These are phyloP conservation scores for Malus domestica DNA, from an alignment of 306 rosid species.

Conservation along the genomic window DNA sequence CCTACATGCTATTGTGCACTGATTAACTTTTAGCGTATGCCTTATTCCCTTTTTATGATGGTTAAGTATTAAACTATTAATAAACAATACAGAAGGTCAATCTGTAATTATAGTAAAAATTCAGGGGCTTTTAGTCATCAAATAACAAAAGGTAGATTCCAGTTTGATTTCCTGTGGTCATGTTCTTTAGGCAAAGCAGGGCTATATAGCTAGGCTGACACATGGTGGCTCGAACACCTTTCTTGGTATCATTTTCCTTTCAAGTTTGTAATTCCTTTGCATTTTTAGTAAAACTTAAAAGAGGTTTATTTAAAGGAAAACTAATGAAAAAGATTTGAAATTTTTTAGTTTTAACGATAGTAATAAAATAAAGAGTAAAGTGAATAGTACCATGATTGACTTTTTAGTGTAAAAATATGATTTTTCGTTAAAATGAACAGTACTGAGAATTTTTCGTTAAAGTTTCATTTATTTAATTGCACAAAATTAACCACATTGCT, in stretches of 20 bases:
- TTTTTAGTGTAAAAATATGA: no score
- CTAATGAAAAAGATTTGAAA: no score
- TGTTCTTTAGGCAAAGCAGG: slow-evolving; percentile 42
- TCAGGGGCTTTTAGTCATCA: slow-evolving; percentile 51
- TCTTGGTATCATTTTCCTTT: slow-evolving; percentile 1
- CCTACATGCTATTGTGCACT: slow-evolving; percentile 13
- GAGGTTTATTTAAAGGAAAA: no score
- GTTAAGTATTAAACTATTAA: slow-evolving; percentile 2
- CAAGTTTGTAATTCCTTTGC: not conserved
- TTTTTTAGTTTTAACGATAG: fast-evolving
- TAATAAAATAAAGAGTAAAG: no score
- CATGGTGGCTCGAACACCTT: slow-evolving; percentile 22
- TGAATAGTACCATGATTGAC: fast-evolving
- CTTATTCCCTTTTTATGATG: slow-evolving; percentile 19
- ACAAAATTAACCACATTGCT: no score
- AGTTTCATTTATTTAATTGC: no score
- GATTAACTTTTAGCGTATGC: not conserved
- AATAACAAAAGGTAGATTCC: slow-evolving; percentile 48
- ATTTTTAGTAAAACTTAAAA: not conserved
- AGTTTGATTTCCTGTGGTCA: slow-evolving; percentile 33
- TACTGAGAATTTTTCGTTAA: no score
- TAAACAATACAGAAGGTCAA: slow-evolving; percentile 9
- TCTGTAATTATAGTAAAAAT: slow-evolving; percentile 16
- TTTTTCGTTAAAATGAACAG: no score
- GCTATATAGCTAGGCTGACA: slow-evolving; percentile 24